Evolutionary conservation across 2,329 filamentous ascomycete species (phyloP).

Genomic region (Onygenales sp.): DNA sequence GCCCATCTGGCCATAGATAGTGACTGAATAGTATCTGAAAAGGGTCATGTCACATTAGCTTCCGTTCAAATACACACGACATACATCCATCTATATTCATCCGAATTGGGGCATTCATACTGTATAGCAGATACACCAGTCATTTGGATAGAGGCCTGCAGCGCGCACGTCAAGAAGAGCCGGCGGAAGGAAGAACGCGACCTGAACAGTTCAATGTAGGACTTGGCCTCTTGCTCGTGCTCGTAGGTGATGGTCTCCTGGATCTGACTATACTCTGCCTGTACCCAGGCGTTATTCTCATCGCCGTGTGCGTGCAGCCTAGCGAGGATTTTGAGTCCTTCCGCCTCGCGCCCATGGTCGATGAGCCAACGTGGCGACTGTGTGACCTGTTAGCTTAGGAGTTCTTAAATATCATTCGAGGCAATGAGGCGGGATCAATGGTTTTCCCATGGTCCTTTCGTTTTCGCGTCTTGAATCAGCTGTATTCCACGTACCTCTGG

Average conservation of each 20-base stretch:
- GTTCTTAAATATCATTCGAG: background rate
- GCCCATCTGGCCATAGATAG: conserved; percentile 60
- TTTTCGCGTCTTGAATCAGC: background rate
- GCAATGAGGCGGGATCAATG: no score
- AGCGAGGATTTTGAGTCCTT: conserved; percentile 58
- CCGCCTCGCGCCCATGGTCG: conserved; percentile 55
- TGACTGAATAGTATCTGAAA: conserved; percentile 53
- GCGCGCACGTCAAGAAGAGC: conserved; percentile 57
- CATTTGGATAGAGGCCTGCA: conserved; percentile 68
- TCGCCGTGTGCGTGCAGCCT: conserved; percentile 62
- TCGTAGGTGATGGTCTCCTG: conserved; percentile 57
- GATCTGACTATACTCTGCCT: conserved; percentile 63
- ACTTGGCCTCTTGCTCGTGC: conserved; percentile 60
- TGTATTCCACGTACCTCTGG: conserved; percentile 46
- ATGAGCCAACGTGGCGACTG: conserved; percentile 62
- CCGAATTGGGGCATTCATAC: conserved; percentile 13
- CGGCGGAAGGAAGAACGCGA: conserved; percentile 60
- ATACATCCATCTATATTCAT: no score
- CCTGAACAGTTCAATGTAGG: conserved; percentile 59
- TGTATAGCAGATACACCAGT: conserved; percentile 67
- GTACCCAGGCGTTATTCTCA: conserved; percentile 57
- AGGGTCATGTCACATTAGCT: no score
- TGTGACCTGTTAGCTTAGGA: background rate
- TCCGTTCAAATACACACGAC: no score
- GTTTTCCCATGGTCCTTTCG: background rate